These are phyloP conservation scores for Colletotrichum sp. DNA, from an alignment of 2,329 filamentous ascomycete species.

Conservation along the genomic window DNA sequence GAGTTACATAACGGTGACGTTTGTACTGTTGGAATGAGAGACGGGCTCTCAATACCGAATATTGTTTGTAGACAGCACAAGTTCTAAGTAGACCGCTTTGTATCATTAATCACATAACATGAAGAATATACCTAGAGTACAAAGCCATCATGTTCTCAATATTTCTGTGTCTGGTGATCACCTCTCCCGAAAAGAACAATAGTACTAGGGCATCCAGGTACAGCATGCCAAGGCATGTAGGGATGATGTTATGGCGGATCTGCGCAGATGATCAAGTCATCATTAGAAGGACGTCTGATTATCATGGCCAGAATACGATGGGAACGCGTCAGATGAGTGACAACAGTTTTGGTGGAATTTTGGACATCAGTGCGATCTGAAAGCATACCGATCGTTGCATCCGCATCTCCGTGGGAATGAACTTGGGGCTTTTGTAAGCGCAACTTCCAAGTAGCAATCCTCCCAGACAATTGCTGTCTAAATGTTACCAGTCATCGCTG, in stretches of 20 bases:
- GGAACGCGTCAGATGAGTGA: not conserved
- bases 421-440: not conserved
- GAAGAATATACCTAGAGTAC: too few species aligned
- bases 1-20: rapidly evolving
- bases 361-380: rapidly evolving
- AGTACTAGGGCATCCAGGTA: too few species aligned
- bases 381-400: not conserved
- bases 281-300: not conserved
- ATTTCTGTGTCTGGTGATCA: too few species aligned
- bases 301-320: not conserved
- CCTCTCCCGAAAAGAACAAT: too few species aligned
- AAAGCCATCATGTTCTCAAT: too few species aligned
- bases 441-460: too few species aligned
- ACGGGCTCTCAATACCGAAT: too few species aligned
- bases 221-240: too few species aligned
- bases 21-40: not conserved
- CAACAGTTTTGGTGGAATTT: rapidly evolving
- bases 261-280: not conserved
- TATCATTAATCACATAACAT: rapidly evolving
- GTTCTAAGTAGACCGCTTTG: not conserved
- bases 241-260: too few species aligned
- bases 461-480: too few species aligned
- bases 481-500: too few species aligned
- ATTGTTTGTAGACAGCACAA: not conserved
- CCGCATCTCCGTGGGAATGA: rapidly evolving